Evolutionary conservation across 495 filamentous ascomycete species (phyloP).

Genomic region (Niebla homalea): DNA sequence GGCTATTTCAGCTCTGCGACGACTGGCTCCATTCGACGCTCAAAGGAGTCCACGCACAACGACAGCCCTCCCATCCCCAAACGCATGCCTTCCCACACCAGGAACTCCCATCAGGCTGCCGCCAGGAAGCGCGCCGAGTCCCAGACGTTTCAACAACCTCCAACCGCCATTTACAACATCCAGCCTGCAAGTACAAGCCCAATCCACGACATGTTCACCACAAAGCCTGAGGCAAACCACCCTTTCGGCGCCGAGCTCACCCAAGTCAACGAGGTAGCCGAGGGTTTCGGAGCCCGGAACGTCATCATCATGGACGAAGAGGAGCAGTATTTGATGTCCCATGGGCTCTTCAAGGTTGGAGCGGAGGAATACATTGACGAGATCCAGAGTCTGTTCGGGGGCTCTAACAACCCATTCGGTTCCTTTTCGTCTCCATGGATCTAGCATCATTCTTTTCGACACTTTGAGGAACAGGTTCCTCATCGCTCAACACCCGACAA

Average conservation of each 20-base stretch:
- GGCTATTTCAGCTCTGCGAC: conserved; percentile 54
- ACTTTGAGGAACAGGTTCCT: conserved; percentile 15
- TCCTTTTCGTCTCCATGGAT: conserved; percentile 31
- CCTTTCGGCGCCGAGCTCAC: conserved; percentile 39
- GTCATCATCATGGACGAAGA: conserved; percentile 50
- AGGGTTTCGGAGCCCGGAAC: conserved; percentile 61
- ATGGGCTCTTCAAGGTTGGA: conserved; percentile 59
- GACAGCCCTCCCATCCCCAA: conserved; percentile 56
- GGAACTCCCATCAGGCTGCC: conserved; percentile 55
- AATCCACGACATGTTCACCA: conserved; percentile 31
- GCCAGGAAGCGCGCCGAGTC: conserved; percentile 51
- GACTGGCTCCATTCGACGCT: conserved; percentile 24
- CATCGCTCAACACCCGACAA: not conserved
- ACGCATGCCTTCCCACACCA: conserved; percentile 72
- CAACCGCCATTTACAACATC: conserved; percentile 21
- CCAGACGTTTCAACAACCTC: conserved; percentile 34
- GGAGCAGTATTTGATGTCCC: conserved; percentile 47
- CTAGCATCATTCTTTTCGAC: conserved; percentile 14
- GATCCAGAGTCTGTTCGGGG: conserved; percentile 55
- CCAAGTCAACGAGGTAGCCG: conserved; percentile 55
- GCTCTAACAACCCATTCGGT: conserved; percentile 34
- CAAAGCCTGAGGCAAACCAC: conserved; percentile 23
- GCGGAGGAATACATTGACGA: conserved; percentile 77
- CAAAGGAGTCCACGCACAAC: conserved; percentile 26
- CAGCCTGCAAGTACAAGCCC: conserved; percentile 26